Percentiles rank a stretch among this genome's conserved stretches.
Conservation (phyloP, 768 basidiomycete species). For the Lactarius sp. region DNA sequence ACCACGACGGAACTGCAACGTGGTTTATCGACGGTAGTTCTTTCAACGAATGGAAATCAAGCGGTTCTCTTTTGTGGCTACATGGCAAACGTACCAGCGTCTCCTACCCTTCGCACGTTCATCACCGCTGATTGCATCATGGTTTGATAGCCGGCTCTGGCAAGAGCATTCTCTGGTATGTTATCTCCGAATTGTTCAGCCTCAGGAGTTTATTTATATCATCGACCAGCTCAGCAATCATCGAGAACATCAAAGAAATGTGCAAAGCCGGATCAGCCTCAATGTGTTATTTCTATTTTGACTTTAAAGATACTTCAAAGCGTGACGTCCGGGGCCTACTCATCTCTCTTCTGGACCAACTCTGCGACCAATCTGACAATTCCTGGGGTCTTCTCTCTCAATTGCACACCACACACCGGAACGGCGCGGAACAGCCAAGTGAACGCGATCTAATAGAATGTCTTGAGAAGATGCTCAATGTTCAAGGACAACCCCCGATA, state of each 20-base stretch:
- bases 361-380: neutral
- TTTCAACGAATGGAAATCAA: neutral
- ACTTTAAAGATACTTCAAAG: neutral
- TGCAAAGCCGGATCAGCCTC: too few relatives aligned
- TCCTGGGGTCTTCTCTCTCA: neutral
- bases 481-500: neutral
- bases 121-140: too few relatives aligned
- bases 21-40: neutral
- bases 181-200: too few relatives aligned
- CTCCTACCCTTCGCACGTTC: too few relatives aligned
- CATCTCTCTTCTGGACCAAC: neutral
- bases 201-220: too few relatives aligned
- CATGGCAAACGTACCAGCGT: neutral
- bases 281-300: slow-evolving; percentile 2
- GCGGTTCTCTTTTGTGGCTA: neutral
- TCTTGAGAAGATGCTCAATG: neutral
- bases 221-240: too few relatives aligned
- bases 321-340: too few relatives aligned
- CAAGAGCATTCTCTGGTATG: too few relatives aligned
- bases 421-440: too few relatives aligned
- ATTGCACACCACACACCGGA: neutral
- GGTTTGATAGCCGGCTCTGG: too few relatives aligned
- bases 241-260: too few relatives aligned
- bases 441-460: too few relatives aligned
- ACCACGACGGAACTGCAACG: neutral